phyloP scores from a whole-genome alignment of 2,329 filamentous ascomycete species.

The Cercospora sp. region DNA sequence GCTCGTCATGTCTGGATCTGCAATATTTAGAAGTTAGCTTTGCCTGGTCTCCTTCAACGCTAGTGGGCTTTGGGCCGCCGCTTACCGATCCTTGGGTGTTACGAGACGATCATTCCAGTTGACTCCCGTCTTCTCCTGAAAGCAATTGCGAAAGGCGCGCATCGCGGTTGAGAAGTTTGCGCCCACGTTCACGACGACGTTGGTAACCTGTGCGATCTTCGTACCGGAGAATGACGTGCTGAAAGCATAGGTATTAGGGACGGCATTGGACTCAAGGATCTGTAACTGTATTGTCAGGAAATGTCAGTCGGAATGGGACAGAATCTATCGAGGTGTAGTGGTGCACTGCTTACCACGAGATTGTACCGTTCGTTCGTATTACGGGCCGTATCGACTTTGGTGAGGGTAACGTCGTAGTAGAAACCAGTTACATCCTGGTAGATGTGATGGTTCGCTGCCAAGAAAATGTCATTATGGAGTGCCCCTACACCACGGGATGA shows the following conservation, averaged over 20 bases:
- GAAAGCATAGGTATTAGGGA: conserved; percentile 62
- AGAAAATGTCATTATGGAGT: conserved; percentile 5
- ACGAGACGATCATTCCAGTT: conserved; percentile 45
- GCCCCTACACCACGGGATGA: conserved; percentile 43
- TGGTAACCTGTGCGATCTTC: conserved; percentile 19
- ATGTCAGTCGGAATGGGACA: conserved; percentile 1
- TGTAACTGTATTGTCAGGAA: conserved; percentile 41
- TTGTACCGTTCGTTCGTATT: conserved; percentile 60
- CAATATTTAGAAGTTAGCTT: neutral
- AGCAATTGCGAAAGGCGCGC: conserved; percentile 42
- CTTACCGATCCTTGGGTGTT: conserved; percentile 24
- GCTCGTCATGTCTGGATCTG: neutral
- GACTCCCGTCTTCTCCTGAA: conserved; percentile 43
- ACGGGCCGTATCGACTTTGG: conserved; percentile 51
- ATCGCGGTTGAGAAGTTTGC: conserved; percentile 40
- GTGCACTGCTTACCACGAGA: conserved; percentile 52
- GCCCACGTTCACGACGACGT: conserved; percentile 37
- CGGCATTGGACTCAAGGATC: conserved; percentile 66
- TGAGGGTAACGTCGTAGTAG: conserved; percentile 62
- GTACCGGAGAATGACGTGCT: conserved; percentile 42
- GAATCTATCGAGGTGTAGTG: neutral
- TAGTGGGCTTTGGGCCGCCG: neutral
- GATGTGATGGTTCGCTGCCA: conserved; percentile 60
- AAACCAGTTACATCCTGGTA: conserved; percentile 65
- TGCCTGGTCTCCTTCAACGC: neutral